These are phyloP conservation scores for Dendrostoma leiphaemia DNA, from an alignment of 2,329 filamentous ascomycete genomes.

Conservation along the genomic window DNA sequence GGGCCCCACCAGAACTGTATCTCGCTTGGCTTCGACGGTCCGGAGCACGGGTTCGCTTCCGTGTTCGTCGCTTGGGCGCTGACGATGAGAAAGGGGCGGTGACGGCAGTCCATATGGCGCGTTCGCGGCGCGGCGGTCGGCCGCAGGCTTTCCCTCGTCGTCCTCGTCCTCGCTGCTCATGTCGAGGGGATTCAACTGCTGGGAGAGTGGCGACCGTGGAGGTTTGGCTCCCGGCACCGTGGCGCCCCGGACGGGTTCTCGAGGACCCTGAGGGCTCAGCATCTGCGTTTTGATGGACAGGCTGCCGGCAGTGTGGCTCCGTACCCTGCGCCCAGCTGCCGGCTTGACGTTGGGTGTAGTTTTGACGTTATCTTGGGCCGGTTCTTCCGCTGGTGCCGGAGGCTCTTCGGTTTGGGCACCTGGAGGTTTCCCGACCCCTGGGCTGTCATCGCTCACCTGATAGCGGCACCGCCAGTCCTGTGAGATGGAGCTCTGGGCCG, in stretches of 20 bases:
- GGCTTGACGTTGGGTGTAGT: neutral
- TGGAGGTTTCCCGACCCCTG: neutral
- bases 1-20: constrained; percentile 47
- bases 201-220: constrained; percentile 15
- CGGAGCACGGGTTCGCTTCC: constrained; percentile 41
- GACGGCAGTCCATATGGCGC: constrained; percentile 26
- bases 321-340: neutral
- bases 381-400: neutral
- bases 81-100: constrained; percentile 35
- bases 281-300: neutral
- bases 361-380: neutral
- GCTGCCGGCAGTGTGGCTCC: constrained; percentile 5
- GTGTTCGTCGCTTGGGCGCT: constrained; percentile 27
- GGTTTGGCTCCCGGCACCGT: constrained; percentile 2
- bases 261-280: neutral
- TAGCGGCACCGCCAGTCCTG: neutral
- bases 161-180: neutral
- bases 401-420: neutral
- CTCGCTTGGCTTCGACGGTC: constrained; percentile 48
- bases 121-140: constrained; percentile 3
- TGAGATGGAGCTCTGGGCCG: neutral
- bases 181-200: constrained; percentile 10
- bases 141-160: neutral
- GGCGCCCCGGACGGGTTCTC: constrained; percentile 6
- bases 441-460: neutral